Base-by-base conservation (phyloP, 179 eudicot genomes). In the Spinacia oleracea region DNA sequence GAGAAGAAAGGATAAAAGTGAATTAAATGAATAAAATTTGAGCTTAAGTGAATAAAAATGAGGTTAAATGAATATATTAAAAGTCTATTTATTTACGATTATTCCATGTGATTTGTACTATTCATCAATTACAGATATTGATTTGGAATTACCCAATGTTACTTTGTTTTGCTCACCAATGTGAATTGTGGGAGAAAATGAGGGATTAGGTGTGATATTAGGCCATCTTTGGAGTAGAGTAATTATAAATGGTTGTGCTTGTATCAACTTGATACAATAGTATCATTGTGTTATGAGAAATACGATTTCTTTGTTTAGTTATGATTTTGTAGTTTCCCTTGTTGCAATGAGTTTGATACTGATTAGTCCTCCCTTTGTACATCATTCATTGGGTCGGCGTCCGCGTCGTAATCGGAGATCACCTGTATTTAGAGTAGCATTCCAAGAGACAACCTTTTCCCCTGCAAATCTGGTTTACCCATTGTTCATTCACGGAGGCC, bases 391-490 rank as follows among this genome's bases (percentile, higher is more conserved):
- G 73, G 73, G 74, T 62, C 82, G 93, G 29, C 91, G 99, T 8
- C 99, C 98, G 69, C 93, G 99, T 65, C 93, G 98, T 34, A 94
- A 94, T 80, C 91, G 99, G 64, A 86, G 79, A 69, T 88, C 99
- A 48, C 86, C 97, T 1, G 91, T 77, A 0, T 55, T 89, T 51
- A 87, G 98, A 82, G 89, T 92, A 59, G 97, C 99, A 63, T 92
- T 96, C 72, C 98, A 93, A 64, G 99, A 96, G 83, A 92, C 97
- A 70, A 84, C 9, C 77, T 62, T 96, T 75, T 84, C 94, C n/a
- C 97, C 99, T 63, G 92, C 99, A 14, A 96, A 96, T 84, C 83
- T 96, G 46, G 99, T 93, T 27, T 92, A 93, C 78, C 99, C 99
- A 3, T 89, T 96, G 83, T 96, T 96, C 78, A 92, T 96, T 84